These are phyloP conservation scores for Abelmoschus esculentus DNA, from an alignment of 345 rosid genomes.

Conservation along the genomic window DNA sequence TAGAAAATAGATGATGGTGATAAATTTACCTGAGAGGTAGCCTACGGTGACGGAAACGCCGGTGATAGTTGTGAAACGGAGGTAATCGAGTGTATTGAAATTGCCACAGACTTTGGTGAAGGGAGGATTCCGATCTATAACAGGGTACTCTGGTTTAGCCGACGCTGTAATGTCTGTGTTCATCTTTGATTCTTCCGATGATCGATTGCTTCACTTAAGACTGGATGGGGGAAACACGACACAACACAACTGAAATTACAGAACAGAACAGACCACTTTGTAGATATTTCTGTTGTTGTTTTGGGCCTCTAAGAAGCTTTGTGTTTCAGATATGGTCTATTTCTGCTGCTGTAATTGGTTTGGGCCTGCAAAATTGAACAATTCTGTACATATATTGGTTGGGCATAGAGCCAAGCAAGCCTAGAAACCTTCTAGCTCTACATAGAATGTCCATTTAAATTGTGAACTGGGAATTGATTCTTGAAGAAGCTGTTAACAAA, in stretches of 20 bases:
- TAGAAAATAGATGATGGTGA: too few relatives aligned
- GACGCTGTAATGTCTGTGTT: conserved; percentile 89
- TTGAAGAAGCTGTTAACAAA: too few relatives aligned
- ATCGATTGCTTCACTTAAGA: neutral
- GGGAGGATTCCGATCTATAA: conserved; percentile 69
- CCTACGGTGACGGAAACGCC: conserved; percentile 94
- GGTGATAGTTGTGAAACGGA: conserved; percentile 30
- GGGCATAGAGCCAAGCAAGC: too few relatives aligned
- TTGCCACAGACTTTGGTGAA: conserved; percentile 79
- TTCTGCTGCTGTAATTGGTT: neutral
- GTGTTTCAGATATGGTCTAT: neutral
- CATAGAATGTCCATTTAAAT: too few relatives aligned
- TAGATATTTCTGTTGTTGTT: neutral
- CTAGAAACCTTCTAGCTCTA: too few relatives aligned
- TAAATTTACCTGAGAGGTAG: conserved; percentile 53
- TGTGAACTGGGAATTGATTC: too few relatives aligned
- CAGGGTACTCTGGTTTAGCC: conserved; percentile 82
- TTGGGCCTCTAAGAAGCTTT: neutral
- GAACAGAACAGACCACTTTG: neutral
- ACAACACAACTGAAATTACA: neutral
- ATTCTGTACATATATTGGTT: too few relatives aligned
- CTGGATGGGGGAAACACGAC: neutral
- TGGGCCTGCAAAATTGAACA: too few relatives aligned
- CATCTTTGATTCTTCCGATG: conserved; percentile 33
- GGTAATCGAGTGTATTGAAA: conserved; percentile 51